phyloP scores from a whole-genome alignment of 345 rosid genomes.

The Eutrema japonicum region DNA sequence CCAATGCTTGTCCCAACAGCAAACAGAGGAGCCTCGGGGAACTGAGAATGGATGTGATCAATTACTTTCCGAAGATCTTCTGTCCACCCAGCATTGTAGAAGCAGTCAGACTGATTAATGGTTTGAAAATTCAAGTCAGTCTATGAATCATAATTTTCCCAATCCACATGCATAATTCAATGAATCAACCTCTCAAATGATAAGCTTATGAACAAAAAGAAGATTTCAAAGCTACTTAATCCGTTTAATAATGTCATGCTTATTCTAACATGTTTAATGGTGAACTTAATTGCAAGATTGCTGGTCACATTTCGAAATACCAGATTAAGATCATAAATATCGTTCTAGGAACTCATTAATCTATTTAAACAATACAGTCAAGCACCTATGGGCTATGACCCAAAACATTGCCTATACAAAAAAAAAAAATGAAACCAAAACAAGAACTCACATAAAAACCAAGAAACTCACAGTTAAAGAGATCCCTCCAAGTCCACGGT shows the following conservation, averaged over 20 bases:
- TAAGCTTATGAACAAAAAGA: not conserved
- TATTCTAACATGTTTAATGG: not conserved
- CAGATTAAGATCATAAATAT: not conserved
- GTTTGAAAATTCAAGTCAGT: conserved; percentile 11
- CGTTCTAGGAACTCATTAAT: not conserved
- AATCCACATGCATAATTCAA: conserved; percentile 14
- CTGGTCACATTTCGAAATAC: not conserved
- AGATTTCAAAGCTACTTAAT: not conserved
- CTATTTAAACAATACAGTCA: not conserved
- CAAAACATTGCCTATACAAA: not conserved
- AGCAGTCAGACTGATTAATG: conserved; percentile 72
- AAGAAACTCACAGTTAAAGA: conserved; percentile 75
- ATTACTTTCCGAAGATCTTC: conserved; percentile 70
- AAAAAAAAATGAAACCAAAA: not conserved
- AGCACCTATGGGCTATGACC: not conserved
- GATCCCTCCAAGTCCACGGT: conserved; percentile 89
- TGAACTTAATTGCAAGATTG: conserved; percentile 7
- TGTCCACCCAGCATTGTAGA: conserved; percentile 96
- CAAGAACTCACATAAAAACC: too few relatives aligned
- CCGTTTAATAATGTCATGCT: conserved; percentile 2
- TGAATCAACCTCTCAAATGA: not conserved
- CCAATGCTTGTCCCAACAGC: conserved; percentile 93
- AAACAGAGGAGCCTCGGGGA: conserved; percentile 81
- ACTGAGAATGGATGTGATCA: conserved; percentile 61
- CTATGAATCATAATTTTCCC: not conserved